Percentiles rank a stretch among this genome's conserved stretches.
phyloP scores from a whole-genome alignment of 345 rosid genomes.

The Lepidium sativum region DNA sequence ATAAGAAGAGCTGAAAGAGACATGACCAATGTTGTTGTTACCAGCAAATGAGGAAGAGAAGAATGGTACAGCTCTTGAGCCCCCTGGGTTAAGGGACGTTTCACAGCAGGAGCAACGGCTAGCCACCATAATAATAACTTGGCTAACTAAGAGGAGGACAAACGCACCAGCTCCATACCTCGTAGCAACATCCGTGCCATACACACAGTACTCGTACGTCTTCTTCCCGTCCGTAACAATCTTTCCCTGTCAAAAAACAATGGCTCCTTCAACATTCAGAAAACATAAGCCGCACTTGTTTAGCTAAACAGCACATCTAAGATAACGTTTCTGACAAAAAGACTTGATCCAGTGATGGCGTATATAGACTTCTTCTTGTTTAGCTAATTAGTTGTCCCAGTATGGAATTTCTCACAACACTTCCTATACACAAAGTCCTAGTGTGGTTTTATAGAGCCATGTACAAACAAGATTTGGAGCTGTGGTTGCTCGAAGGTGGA shows the following conservation, averaged over 20 bases:
- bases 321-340: too few species aligned
- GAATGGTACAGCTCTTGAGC: constrained; percentile 83
- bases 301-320: too few species aligned
- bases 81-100: constrained; percentile 63
- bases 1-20: too few species aligned
- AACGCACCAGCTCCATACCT: constrained; percentile 87
- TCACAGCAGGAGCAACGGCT: constrained; percentile 95
- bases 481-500: background rate
- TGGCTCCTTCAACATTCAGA: too few species aligned
- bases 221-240: constrained; percentile 39
- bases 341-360: too few species aligned
- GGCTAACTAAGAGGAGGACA: constrained; percentile 60
- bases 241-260: constrained; percentile 49
- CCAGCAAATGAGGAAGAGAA: constrained; percentile 89
- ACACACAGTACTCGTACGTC: constrained; percentile 50
- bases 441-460: background rate
- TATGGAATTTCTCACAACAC: background rate
- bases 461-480: background rate
- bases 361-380: too few species aligned
- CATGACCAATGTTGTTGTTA: too few species aligned
- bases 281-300: too few species aligned
- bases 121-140: constrained; percentile 75
- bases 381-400: background rate
- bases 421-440: background rate
- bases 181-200: constrained; percentile 81